A percentile compares a stretch with the other conserved stretches of the same genome.
phyloP scores from a whole-genome alignment of 139 green algal genomes.

The Coelastrella sp. region DNA sequence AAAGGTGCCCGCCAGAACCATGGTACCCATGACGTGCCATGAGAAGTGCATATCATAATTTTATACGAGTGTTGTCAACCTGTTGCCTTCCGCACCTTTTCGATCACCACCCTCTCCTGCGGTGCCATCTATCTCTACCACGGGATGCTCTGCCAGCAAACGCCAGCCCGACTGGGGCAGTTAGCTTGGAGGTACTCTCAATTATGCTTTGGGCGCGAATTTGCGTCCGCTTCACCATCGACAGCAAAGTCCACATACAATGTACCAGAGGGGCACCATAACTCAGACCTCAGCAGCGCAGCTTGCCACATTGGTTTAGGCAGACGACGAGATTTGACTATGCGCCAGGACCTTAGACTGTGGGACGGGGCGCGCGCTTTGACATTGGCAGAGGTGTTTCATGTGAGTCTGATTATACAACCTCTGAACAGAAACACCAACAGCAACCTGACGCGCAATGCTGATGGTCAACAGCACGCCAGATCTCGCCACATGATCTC shows the following conservation, averaged over 20 bases:
- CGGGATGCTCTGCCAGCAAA: neutral
- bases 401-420: slow-evolving; percentile 44
- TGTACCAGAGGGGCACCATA: slow-evolving; percentile 67
- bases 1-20: too few relatives aligned
- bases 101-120: too few relatives aligned
- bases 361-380: slow-evolving; percentile 46
- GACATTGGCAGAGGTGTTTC: slow-evolving; percentile 62
- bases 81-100: too few relatives aligned
- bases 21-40: too few relatives aligned
- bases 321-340: slow-evolving; percentile 67
- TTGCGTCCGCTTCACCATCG: slow-evolving; percentile 11
- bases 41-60: too few relatives aligned
- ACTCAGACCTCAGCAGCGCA: slow-evolving; percentile 63
- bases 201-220: neutral
- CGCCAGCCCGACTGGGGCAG: neutral
- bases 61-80: too few relatives aligned
- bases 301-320: slow-evolving; percentile 74
- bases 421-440: slow-evolving; percentile 47
- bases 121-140: slow-evolving; percentile 1
- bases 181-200: neutral
- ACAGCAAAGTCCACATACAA: slow-evolving; percentile 40
- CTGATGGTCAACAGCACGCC: too few relatives aligned
- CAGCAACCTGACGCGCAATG: slow-evolving; percentile 53
- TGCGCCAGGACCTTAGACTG: slow-evolving; percentile 70
- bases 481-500: neutral